A percentile compares a stretch with the other conserved stretches of the same genome.
Evolutionary conservation across 306 rosid genomes (phyloP).

Genomic region (Astragalus glycyphyllos): DNA sequence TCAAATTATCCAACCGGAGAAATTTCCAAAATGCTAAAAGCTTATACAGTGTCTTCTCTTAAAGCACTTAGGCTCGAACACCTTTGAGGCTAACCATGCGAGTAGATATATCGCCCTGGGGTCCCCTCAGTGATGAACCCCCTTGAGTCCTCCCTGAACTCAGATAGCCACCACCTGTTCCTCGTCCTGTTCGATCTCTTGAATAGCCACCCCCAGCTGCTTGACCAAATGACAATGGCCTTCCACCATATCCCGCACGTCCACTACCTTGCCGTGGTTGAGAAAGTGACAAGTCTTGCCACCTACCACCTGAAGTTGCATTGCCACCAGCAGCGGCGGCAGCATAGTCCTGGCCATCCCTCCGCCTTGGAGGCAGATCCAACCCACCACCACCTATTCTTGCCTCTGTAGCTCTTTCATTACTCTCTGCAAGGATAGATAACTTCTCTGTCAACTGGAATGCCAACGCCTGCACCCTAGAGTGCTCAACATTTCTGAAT

Average conservation of each 20-base stretch:
- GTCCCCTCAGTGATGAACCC: slow-evolving; percentile 65
- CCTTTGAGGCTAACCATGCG: slow-evolving; percentile 89
- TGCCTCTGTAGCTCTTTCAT: slow-evolving; percentile 91
- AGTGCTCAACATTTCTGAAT: slow-evolving; percentile 63
- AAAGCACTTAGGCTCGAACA: slow-evolving; percentile 53
- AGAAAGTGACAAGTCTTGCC: slow-evolving; percentile 73
- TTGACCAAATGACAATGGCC: slow-evolving; percentile 53
- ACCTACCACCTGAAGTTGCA: slow-evolving; percentile 61
- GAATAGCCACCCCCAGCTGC: slow-evolving; percentile 57
- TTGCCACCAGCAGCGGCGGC: slow-evolving; percentile 57
- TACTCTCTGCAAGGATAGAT: slow-evolving; percentile 82
- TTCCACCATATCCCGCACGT: slow-evolving; percentile 72
- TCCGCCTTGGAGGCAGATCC: slow-evolving; percentile 79
- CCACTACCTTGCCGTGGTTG: slow-evolving; percentile 79
- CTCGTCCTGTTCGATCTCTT: slow-evolving; percentile 59
- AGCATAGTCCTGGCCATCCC: slow-evolving; percentile 86
- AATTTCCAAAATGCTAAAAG: slow-evolving; percentile 22
- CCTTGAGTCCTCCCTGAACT: slow-evolving; percentile 67
- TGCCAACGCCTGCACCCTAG: slow-evolving; percentile 77
- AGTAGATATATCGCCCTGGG: slow-evolving; percentile 68
- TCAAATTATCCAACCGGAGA: slow-evolving; percentile 20
- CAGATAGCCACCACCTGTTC: slow-evolving; percentile 61
- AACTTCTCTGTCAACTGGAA: slow-evolving; percentile 88
- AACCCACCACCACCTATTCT: slow-evolving; percentile 86
- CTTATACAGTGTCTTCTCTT: not conserved